Conservation (phyloP, 2,329 filamentous ascomycete species). For the Aciculosporium take region DNA sequence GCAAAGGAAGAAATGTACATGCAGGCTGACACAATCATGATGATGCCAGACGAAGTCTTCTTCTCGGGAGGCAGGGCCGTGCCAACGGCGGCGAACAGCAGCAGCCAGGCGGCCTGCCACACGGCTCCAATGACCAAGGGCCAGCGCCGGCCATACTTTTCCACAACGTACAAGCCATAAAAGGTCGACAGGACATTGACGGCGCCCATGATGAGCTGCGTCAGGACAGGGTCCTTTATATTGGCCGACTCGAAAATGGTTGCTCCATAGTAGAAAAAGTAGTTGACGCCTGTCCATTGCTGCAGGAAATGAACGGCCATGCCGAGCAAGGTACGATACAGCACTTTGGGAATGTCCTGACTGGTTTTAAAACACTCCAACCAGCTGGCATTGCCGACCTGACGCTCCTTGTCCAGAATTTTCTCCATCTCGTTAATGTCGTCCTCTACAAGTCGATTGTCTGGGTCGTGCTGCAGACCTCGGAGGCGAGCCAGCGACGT, state of each 20-base stretch:
- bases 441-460: conserved; percentile 30
- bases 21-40: conserved; percentile 59
- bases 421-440: conserved; percentile 39
- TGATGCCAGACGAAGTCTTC: conserved; percentile 39
- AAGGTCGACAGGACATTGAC: conserved; percentile 58
- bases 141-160: conserved; percentile 52
- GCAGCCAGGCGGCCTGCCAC: conserved; percentile 53
- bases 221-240: conserved; percentile 49
- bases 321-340: conserved; percentile 51
- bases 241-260: conserved; percentile 54
- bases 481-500: conserved; percentile 38
- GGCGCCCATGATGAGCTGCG: conserved; percentile 51
- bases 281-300: conserved; percentile 50
- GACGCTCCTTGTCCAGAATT: conserved; percentile 29
- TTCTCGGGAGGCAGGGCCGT: conserved; percentile 27
- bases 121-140: conserved; percentile 51
- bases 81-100: conserved; percentile 49
- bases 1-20: conserved; percentile 65
- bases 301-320: conserved; percentile 51
- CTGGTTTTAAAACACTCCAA: conserved; percentile 46
- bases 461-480: conserved; percentile 32
- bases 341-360: conserved; percentile 37
- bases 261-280: conserved; percentile 52
- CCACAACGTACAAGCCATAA: conserved; percentile 52
- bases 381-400: conserved; percentile 35